These are phyloP conservation scores for Mortierella alpina DNA, from an alignment of 192 early-diverging fungal genomes.

Conservation along the genomic window DNA sequence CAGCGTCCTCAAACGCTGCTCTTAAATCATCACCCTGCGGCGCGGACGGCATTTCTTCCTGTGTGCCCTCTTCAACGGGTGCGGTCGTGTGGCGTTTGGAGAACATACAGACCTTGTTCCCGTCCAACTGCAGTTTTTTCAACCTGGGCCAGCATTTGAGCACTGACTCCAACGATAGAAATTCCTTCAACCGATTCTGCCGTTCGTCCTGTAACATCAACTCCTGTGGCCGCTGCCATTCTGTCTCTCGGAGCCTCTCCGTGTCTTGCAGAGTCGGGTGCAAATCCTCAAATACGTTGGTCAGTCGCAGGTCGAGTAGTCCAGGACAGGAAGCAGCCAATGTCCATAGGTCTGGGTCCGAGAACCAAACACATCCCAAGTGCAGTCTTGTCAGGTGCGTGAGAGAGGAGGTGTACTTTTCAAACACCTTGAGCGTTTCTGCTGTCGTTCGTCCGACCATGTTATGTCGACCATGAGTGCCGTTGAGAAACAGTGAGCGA, in stretches of 20 bases:
- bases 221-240: no score
- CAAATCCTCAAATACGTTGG: background rate
- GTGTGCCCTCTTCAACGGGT: background rate
- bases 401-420: background rate
- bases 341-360: constrained; percentile 2
- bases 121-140: constrained; percentile 12
- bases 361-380: constrained; percentile 22
- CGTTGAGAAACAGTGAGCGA: no score
- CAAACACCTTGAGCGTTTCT: constrained; percentile 8
- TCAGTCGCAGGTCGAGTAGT: constrained; percentile 5
- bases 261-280: background rate
- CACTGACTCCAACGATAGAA: background rate
- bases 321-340: constrained; percentile 8
- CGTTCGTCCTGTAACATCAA: background rate
- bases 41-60: background rate
- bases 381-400: constrained; percentile 8
- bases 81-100: background rate
- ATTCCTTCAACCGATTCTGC: background rate
- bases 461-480: background rate
- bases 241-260: background rate
- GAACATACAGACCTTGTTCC: constrained; percentile 7
- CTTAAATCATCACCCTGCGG: background rate
- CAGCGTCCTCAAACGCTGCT: background rate
- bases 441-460: background rate
- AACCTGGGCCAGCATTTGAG: constrained; percentile 17